Evolutionary conservation across 2,329 filamentous ascomycete species (phyloP).

Genomic region (Cercospora sp.): DNA sequence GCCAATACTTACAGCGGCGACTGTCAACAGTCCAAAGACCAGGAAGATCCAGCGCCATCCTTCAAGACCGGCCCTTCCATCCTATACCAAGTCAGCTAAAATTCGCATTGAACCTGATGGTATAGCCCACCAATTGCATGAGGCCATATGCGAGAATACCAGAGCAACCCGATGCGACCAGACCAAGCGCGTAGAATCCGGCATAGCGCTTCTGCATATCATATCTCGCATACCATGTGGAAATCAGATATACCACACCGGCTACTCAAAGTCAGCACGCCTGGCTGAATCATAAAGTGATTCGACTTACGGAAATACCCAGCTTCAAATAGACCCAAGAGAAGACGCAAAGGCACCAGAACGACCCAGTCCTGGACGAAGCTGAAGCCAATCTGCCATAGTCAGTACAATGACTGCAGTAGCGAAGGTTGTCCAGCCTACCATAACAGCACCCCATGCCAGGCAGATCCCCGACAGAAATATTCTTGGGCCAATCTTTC

Average conservation of each 20-base stretch:
- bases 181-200: neutral
- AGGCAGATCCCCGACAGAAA: conserved; percentile 24
- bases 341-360: neutral
- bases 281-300: neutral
- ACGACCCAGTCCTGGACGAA: neutral
- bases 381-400: neutral
- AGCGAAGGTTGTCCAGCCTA: neutral
- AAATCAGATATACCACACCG: neutral
- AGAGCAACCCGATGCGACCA: neutral
- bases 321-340: neutral
- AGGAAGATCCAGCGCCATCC: neutral
- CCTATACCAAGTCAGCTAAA: neutral
- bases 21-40: neutral
- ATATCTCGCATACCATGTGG: neutral
- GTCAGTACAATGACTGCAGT: neutral
- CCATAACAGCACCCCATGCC: neutral
- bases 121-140: neutral
- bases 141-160: neutral
- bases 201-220: neutral
- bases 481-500: conserved; percentile 32
- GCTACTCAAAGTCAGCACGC: neutral
- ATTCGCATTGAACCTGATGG: neutral
- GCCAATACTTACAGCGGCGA: neutral
- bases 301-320: neutral
- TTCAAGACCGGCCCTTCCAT: neutral